Base-by-base conservation (phyloP, 148 eudicot species). In the Persicaria maculosa region DNA sequence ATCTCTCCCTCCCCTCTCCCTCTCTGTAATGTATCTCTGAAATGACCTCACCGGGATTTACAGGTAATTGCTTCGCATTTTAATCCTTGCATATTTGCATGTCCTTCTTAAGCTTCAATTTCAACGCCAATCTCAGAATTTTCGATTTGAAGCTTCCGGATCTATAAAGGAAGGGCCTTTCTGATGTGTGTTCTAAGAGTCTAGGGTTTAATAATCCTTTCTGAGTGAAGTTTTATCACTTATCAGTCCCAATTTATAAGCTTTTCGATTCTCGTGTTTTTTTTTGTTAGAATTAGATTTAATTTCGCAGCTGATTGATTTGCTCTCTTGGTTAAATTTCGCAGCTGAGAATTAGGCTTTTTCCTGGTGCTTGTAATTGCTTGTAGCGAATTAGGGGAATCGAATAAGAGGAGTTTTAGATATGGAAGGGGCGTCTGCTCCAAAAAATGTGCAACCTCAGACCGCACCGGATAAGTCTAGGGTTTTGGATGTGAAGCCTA, bases 401-500 rank as follows among this genome's bases (percentile, higher is more conserved):
- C 75, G 22, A 1, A 55, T 52, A 74, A 22, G 40, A 44, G 11
- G 17, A 47, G 58, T 48, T 10, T 15, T 73, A 73, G 75, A 70
- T 50, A 79, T 84, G 87, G 87, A 84, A 52, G 83, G 87, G 50
- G 77, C 69, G 74, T 79, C 87, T 14, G 84, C 76, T 48, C 84
- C 79, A 3, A 74, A 68, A 25, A 50, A 69, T 55, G 72, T 76
- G 9, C 80, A 75, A 8, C 72, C 65, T 47, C 25, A 74, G 36
- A 75, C 61, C 10, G 25, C 84, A 16, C 74, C 85, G 58, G 91
- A 89, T 67, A 89, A 84, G 76, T 83, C 89, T 7, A 87, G 82
- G 85, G 85, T 89, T 53, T 84, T 84, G 79, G 88, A 85, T 81
- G 86, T 89, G 43, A 89, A 81, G 85, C 93, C 93, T n/a, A 43